These are phyloP conservation scores for Colletotrichum lupini DNA, from an alignment of 2,329 filamentous ascomycete species.

Conservation along the genomic window DNA sequence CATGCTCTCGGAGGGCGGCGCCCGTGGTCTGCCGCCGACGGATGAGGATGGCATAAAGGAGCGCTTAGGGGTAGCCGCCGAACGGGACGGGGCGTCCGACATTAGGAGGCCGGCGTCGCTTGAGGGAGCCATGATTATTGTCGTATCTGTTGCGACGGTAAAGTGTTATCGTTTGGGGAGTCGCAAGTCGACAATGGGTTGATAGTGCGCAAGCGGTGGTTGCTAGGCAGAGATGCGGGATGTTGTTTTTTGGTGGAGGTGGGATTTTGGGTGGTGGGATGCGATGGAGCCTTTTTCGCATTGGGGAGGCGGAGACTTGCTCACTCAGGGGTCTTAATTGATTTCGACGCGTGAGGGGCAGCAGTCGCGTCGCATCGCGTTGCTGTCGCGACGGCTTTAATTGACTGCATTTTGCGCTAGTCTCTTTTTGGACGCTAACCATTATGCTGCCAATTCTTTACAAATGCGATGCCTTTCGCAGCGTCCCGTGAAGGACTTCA, in stretches of 20 bases:
- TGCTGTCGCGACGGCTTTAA: slow-evolving; percentile 47
- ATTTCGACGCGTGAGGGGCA: slow-evolving; percentile 36
- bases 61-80: slow-evolving; percentile 55
- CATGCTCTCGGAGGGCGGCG: slow-evolving; percentile 71
- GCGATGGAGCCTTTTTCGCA: slow-evolving; percentile 33
- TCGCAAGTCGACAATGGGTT: background rate
- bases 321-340: slow-evolving; percentile 34
- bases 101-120: slow-evolving; percentile 68
- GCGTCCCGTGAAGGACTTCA: background rate
- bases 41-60: slow-evolving; percentile 59
- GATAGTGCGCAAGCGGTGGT: slow-evolving; percentile 8
- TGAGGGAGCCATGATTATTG: slow-evolving; percentile 58
- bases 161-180: background rate
- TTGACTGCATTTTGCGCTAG: slow-evolving; percentile 49
- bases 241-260: slow-evolving; percentile 33
- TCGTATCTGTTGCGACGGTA: background rate
- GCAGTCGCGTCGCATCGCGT: slow-evolving; percentile 46
- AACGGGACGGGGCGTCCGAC: slow-evolving; percentile 64
- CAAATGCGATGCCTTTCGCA: background rate
- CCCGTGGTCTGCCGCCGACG: slow-evolving; percentile 64
- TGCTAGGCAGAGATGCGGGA: slow-evolving; percentile 12
- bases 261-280: slow-evolving; percentile 33
- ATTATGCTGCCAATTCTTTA: background rate
- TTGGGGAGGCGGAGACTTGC: slow-evolving; percentile 17
- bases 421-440: background rate